Base-by-base conservation (phyloP, 257 asterid genomes). In the Oldenlandia corymbosa region DNA sequence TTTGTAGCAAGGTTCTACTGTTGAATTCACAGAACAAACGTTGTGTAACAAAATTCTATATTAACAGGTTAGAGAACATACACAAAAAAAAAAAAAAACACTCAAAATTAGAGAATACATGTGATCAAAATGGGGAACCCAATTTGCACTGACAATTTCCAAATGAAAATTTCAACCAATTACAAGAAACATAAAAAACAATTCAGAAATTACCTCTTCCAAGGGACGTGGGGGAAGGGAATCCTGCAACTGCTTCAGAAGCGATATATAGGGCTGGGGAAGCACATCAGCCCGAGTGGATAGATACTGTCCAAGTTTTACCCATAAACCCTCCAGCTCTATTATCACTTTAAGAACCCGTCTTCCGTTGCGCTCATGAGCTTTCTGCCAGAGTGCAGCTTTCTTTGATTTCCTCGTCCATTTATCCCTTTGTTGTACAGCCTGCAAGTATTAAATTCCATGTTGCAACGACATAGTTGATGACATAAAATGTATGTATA, bases 261-360 rank as follows among this genome's bases (percentile, higher is more conserved):
- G 95, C 73, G 74, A 73, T 70, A 87, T 85, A 69, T 88, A 92
- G 69, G 97, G 95, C 51, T 81, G 88, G 17, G 98, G 98, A 68
- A 92, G 91, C 79, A 92, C 98, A 76, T 91, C 98, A 72, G 96
- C 98, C 70, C 98, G 98, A 48, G 98, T 91, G 52, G 98, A 91
- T 41, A 91, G 84, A 72, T 91, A 91, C 71, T 91, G 98, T 52
- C 98, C 98, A 71, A 91, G 81, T 78, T 91, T 91, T 71, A 91
- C 98, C 98, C 98, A 91, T 75, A 91, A 75, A 63, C 98, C 98
- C 84, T 91, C 98, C 67, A 88, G 81, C 80, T 86, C 81, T 62
- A 87, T 83, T 61, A 91, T 85, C 74, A 84, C 77, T 27, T 75
- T 83, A 56, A 91, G 93, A 68, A 86, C 88, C 64, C 98, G 98